phyloP scores from a whole-genome alignment of 805 yeast species.

The Barnettozyma botsteinii region DNA sequence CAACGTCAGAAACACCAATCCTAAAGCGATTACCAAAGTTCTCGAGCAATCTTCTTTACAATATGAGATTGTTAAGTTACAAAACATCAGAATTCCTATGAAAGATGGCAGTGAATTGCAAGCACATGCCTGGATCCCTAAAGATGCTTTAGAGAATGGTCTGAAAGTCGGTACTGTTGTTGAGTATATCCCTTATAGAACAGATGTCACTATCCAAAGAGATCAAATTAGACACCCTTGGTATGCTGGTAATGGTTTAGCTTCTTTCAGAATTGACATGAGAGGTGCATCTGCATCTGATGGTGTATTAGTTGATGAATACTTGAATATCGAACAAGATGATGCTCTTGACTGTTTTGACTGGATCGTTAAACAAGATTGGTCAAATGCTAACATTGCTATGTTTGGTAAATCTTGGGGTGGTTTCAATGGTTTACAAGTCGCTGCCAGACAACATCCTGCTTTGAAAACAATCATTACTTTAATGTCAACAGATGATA shows the following conservation, averaged over 20 bases:
- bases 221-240: slow-evolving; percentile 42
- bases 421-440: slow-evolving; percentile 41
- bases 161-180: slow-evolving; percentile 33
- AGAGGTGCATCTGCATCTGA: slow-evolving; percentile 41
- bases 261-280: slow-evolving; percentile 41
- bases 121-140: slow-evolving; percentile 42
- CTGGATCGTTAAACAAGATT: slow-evolving; percentile 34
- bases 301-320: slow-evolving; percentile 37
- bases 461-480: slow-evolving; percentile 39
- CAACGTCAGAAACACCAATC: slow-evolving; percentile 34
- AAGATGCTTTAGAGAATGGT: slow-evolving; percentile 26
- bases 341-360: slow-evolving; percentile 39
- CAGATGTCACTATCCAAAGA: slow-evolving; percentile 39
- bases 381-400: slow-evolving; percentile 43
- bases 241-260: slow-evolving; percentile 42
- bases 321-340: slow-evolving; percentile 38
- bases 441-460: slow-evolving; percentile 43
- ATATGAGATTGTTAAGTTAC: slow-evolving; percentile 28
- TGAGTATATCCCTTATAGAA: slow-evolving; percentile 42
- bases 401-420: slow-evolving; percentile 48
- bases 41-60: slow-evolving; percentile 27
- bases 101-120: slow-evolving; percentile 34
- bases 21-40: slow-evolving; percentile 20
- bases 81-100: slow-evolving; percentile 33
- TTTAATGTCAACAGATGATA: slow-evolving; percentile 41